Evolutionary conservation across 352 stramenopile species (phyloP).

Genomic region (Phytophthora sojae): DNA sequence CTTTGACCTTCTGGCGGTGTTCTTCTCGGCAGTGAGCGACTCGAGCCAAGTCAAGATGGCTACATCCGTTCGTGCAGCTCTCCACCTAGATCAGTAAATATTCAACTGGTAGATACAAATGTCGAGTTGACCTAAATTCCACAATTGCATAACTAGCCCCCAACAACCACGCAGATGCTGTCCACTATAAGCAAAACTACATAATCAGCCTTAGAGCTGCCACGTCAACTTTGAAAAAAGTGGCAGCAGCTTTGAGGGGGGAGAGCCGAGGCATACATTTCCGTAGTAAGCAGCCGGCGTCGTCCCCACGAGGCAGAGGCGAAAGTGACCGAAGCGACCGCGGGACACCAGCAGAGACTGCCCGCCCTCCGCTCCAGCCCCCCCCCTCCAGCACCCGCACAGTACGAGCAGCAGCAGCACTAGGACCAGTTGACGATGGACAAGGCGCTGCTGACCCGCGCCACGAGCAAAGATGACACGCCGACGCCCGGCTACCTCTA

Average conservation of each 20-base stretch:
- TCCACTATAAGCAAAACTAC: too few relatives aligned
- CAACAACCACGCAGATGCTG: too few relatives aligned
- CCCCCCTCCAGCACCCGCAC: too few relatives aligned
- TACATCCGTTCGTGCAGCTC: too few relatives aligned
- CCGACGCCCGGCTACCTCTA: slow-evolving; percentile 97
- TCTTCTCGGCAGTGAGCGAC: too few relatives aligned
- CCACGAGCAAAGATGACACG: slow-evolving; percentile 94
- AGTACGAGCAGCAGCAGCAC: not conserved
- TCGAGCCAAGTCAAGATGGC: too few relatives aligned
- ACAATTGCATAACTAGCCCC: too few relatives aligned
- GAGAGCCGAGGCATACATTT: not conserved
- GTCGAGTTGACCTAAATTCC: too few relatives aligned
- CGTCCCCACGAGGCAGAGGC: slow-evolving; percentile 10
- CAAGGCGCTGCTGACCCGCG: slow-evolving; percentile 92
- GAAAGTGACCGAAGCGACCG: slow-evolving; percentile 6
- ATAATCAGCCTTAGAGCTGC: not conserved
- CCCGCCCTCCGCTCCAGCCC: not conserved
- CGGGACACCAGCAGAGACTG: slow-evolving; percentile 2
- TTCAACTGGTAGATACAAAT: too few relatives aligned
- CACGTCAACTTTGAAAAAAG: slow-evolving; percentile 17
- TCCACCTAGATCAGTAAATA: too few relatives aligned
- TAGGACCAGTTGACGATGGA: slow-evolving; percentile 73
- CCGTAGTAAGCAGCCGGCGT: not conserved
- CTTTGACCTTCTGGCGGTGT: too few relatives aligned
- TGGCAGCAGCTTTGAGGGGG: slow-evolving; percentile 7